Evolutionary conservation across 164 flowering plant species (phyloP), one percentile per base, ranked within the genome.

Genomic region (Vitis rotundifolia): DNA sequence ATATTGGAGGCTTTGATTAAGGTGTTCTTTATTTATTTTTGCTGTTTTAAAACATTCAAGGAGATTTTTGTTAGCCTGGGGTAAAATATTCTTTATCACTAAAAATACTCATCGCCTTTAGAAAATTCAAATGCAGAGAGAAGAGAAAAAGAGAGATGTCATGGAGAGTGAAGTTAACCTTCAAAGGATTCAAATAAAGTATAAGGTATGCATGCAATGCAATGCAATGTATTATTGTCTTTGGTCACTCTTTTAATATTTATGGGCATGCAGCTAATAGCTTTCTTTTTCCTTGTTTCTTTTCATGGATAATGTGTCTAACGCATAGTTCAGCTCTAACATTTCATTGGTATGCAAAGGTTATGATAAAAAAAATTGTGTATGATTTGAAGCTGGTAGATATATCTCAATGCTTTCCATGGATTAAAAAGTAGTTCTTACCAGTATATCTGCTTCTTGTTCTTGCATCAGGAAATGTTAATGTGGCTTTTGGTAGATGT

Each of bases 111-210:
- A 65, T 69, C 66, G 28, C 16, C 73, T 61, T 63, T 31, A 50
- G 61, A 37, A 15, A 22, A 51, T 59, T 76, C n/a, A 37, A 66
- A 14, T 82, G 76, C 82, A 93, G 98, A 89, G 99, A 74, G 99
- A 96, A 72, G 99, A 93, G 84, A 96, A 90, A 75, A 96, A 96
- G 77, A 83, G 97, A 75, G 98, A 96, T 26, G 91, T 86, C 63
- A 84, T 92, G 87, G 97, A 92, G 80, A 84, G 83, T 77, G 98
- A 96, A 83, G 92, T 93, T 68, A 84, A 76, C 68, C 89, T 96
- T 71, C 98, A 92, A 77, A 81, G 97, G 73, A 79, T 89, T 75
- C 99, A 92, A 80, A 63, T 93, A 73, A 89, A 88, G 74, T 93
- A 88, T 63, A 91, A 88, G 91, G 98, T 95, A 77, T 60, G 73